phyloP scores from a whole-genome alignment of 1,284 basidiomycete genomes.

The Ceratobasidium sp. region DNA sequence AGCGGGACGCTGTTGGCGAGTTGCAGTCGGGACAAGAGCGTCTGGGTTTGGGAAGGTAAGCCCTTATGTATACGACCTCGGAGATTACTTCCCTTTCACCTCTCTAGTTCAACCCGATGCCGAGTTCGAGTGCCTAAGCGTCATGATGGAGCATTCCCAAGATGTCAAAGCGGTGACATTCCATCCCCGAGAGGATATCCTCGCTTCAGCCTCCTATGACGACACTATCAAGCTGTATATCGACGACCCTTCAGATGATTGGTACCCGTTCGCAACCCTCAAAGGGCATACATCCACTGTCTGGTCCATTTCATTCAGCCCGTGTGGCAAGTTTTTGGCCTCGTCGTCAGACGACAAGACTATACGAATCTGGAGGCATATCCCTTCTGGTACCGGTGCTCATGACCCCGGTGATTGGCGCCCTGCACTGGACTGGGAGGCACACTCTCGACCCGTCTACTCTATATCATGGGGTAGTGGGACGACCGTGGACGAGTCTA shows the following conservation, averaged over 20 bases:
- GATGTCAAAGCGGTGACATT: conserved; percentile 97
- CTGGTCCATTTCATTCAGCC: conserved; percentile 90
- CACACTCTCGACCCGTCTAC: conserved; percentile 73
- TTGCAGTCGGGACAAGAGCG: conserved; percentile 95
- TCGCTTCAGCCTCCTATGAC: conserved; percentile 97
- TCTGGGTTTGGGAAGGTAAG: conserved; percentile 99
- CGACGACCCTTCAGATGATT: conserved; percentile 95
- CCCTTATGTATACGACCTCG: neutral
- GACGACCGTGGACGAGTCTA: conserved; percentile 42
- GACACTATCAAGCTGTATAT: conserved; percentile 95
- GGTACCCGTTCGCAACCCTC: conserved; percentile 89
- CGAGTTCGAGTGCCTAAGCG: conserved; percentile 96
- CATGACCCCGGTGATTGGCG: conserved; percentile 56
- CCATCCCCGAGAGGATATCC: conserved; percentile 97
- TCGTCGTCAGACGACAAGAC: conserved; percentile 85
- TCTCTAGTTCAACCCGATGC: conserved; percentile 83
- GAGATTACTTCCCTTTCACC: neutral
- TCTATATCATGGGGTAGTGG: conserved; percentile 78
- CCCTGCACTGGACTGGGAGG: conserved; percentile 56
- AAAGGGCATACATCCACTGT: conserved; percentile 89
- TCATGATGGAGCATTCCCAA: conserved; percentile 97
- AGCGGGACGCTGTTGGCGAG: conserved; percentile 88
- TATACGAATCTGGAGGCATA: conserved; percentile 76
- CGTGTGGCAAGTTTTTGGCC: conserved; percentile 85
- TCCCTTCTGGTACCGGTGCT: conserved; percentile 48